Conservation (phyloP, 2,329 filamentous ascomycete genomes). For the Nannizziopsis arthrosporioides region DNA sequence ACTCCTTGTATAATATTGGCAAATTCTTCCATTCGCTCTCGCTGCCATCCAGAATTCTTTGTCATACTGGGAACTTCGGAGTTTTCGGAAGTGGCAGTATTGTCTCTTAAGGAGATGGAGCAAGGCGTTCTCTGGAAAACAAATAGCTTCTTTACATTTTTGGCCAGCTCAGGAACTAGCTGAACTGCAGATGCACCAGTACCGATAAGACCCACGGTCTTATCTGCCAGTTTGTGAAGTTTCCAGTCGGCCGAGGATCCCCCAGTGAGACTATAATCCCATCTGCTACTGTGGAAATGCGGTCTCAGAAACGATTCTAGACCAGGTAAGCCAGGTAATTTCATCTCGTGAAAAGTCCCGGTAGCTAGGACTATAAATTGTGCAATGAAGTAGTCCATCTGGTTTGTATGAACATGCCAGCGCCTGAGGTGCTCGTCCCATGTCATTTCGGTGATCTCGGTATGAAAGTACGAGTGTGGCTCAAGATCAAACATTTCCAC, state of each 20-base stretch:
- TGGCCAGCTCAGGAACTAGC: constrained; percentile 30
- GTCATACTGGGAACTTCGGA: not conserved
- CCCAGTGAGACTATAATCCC: constrained; percentile 27
- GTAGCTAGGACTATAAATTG: constrained; percentile 32
- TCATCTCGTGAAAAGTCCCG: constrained; percentile 35
- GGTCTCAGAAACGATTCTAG: constrained; percentile 30
- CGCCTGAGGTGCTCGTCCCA: constrained; percentile 37
- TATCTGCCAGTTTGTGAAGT: constrained; percentile 27
- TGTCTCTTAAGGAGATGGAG: constrained; percentile 5
- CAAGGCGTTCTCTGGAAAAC: constrained; percentile 37
- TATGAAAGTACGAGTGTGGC: constrained; percentile 38
- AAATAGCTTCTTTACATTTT: constrained; percentile 26
- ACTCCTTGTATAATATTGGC: not conserved
- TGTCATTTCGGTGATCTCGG: constrained; percentile 30
- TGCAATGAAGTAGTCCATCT: constrained; percentile 21
- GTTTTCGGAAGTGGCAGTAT: not conserved
- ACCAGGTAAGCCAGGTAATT: constrained; percentile 36
- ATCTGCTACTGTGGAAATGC: constrained; percentile 36
- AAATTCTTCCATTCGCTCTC: constrained; percentile 13
- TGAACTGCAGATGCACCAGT: constrained; percentile 37
- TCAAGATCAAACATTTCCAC: constrained; percentile 36
- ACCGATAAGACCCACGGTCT: constrained; percentile 34
- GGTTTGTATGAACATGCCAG: constrained; percentile 24
- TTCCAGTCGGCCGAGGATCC: not conserved
- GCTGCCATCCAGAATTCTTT: constrained; percentile 11